phyloP scores from a whole-genome alignment of 306 rosid species.

The peach (Prunus persica) region DNA sequence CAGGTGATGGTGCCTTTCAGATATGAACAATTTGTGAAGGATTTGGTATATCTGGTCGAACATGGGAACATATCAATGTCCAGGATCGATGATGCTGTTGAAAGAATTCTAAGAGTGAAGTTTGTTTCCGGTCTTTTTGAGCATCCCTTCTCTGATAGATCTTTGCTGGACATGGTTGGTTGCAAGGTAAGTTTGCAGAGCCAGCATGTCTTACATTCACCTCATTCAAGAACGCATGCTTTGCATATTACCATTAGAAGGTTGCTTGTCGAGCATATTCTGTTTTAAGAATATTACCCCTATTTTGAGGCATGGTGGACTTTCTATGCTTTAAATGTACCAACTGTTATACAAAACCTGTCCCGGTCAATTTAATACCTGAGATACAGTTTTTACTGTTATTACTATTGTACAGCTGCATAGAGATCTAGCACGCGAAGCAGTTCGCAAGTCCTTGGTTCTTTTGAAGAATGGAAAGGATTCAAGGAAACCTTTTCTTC shows the following conservation, averaged over 20 bases:
- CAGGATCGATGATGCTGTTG: slow-evolving; percentile 83
- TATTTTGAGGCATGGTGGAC: background rate
- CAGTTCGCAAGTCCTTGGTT: slow-evolving; percentile 82
- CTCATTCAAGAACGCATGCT: background rate
- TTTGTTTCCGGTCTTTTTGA: slow-evolving; percentile 77
- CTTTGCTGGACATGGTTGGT: slow-evolving; percentile 71
- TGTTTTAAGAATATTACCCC: background rate
- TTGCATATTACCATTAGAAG: slow-evolving; percentile 1
- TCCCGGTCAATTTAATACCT: slow-evolving; percentile 1
- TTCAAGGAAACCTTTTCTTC: slow-evolving; percentile 64
- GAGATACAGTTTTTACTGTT: slow-evolving; percentile 1
- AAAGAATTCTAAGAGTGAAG: slow-evolving; percentile 82
- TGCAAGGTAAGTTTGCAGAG: slow-evolving; percentile 57
- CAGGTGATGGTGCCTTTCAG: slow-evolving; percentile 79
- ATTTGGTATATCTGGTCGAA: slow-evolving; percentile 54
- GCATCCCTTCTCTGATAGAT: slow-evolving; percentile 60
- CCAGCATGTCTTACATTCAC: slow-evolving; percentile 12
- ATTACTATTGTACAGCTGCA: slow-evolving; percentile 48
- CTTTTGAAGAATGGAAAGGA: slow-evolving; percentile 81
- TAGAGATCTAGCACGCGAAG: slow-evolving; percentile 82
- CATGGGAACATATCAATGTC: slow-evolving; percentile 58
- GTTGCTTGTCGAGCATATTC: background rate
- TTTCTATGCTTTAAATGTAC: background rate
- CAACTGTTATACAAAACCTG: background rate
- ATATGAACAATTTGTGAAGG: slow-evolving; percentile 46